Conservation (phyloP, 2,329 filamentous ascomycete genomes). For the Hansfordia pulvinata region DNA sequence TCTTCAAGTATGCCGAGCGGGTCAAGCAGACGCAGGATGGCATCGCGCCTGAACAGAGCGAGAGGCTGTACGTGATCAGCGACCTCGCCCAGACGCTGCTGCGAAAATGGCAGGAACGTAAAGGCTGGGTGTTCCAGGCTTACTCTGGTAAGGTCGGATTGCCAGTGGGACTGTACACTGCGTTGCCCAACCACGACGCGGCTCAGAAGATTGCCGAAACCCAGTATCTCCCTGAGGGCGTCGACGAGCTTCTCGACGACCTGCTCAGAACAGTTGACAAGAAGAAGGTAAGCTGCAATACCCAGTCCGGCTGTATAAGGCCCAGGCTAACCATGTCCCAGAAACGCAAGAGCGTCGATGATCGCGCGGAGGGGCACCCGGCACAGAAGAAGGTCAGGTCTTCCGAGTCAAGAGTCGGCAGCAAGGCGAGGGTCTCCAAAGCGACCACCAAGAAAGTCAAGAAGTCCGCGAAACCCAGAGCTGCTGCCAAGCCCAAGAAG, state of each 20-base stretch:
- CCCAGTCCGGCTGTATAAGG: no score
- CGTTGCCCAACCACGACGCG: slow-evolving; percentile 60
- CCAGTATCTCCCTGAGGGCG: slow-evolving; percentile 65
- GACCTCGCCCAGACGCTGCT: slow-evolving; percentile 77
- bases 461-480: slow-evolving; percentile 16
- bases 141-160: slow-evolving; percentile 71
- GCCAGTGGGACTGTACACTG: slow-evolving; percentile 64
- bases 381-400: slow-evolving; percentile 25
- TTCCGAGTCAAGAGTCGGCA: slow-evolving; percentile 4
- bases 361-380: slow-evolving; percentile 30
- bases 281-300: slow-evolving; percentile 42
- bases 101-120: slow-evolving; percentile 73
- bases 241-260: slow-evolving; percentile 65
- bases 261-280: slow-evolving; percentile 52
- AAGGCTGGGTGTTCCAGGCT: slow-evolving; percentile 74
- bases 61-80: slow-evolving; percentile 73
- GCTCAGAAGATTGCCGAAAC: slow-evolving; percentile 80
- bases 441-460: slow-evolving; percentile 8
- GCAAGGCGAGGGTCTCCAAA: slow-evolving; percentile 16
- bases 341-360: slow-evolving; percentile 44
- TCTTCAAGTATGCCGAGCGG: slow-evolving; percentile 84
- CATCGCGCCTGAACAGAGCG: slow-evolving; percentile 51
- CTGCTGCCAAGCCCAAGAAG: slow-evolving; percentile 15
- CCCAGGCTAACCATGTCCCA: slow-evolving; percentile 18
- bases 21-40: slow-evolving; percentile 83